phyloP scores from a whole-genome alignment of 2,329 filamentous ascomycete genomes.

The Apiospora kogelbergensis region DNA sequence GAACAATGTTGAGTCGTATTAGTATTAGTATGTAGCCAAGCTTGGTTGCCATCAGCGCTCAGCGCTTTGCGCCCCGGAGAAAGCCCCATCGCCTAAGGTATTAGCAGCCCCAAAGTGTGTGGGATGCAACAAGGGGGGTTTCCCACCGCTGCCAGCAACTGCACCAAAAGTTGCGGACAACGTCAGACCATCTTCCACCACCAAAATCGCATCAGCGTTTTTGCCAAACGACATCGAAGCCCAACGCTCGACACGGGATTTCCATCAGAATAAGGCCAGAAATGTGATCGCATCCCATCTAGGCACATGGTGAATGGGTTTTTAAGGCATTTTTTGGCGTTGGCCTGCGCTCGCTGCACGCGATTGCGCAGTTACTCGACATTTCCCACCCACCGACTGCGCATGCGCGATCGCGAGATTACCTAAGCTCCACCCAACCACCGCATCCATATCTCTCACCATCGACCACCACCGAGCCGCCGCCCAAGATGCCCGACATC shows the following conservation, averaged over 20 bases:
- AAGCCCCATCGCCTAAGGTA: background rate
- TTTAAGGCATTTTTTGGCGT: constrained; percentile 42
- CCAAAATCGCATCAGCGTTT: constrained; percentile 23
- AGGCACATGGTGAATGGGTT: constrained; percentile 40
- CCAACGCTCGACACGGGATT: constrained; percentile 39
- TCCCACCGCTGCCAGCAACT: background rate
- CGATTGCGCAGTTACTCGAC: constrained; percentile 30
- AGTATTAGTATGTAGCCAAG: background rate
- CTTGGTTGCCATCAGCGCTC: background rate
- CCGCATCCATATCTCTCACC: background rate
- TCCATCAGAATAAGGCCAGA: constrained; percentile 43
- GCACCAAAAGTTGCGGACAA: constrained; percentile 2
- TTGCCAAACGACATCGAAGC: constrained; percentile 38
- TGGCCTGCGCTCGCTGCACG: constrained; percentile 49
- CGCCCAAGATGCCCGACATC: constrained; percentile 62
- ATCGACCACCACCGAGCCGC: constrained; percentile 3
- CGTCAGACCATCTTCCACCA: constrained; percentile 12
- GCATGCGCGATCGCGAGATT: constrained; percentile 16
- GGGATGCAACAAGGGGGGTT: background rate
- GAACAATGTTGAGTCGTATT: background rate
- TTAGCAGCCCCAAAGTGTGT: background rate
- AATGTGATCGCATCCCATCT: constrained; percentile 42
- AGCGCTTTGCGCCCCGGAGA: background rate
- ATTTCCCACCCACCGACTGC: constrained; percentile 8
- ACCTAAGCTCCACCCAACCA: constrained; percentile 13